phyloP scores from a whole-genome alignment of 2,329 filamentous ascomycete genomes.

The Seiridium cupressi region DNA sequence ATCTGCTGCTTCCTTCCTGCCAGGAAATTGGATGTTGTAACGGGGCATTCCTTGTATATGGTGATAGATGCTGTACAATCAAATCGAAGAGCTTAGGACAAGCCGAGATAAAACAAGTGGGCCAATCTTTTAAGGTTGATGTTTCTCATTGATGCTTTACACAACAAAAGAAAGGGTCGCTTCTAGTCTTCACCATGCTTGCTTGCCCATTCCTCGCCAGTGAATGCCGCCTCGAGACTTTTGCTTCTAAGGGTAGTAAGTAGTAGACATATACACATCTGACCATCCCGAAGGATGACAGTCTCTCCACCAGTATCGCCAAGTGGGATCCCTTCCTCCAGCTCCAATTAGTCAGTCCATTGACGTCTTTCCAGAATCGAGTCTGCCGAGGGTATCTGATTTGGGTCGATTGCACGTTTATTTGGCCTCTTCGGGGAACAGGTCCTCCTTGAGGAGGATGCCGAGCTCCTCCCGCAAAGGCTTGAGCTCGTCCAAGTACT shows the following conservation, averaged over 20 bases:
- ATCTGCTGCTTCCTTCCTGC: too few relatives aligned
- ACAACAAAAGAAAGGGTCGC: slow-evolving; percentile 11
- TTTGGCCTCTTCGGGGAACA: slow-evolving; percentile 71
- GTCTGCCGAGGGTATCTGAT: neutral
- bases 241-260: slow-evolving; percentile 13
- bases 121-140: neutral
- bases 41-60: too few relatives aligned
- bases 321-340: slow-evolving; percentile 2
- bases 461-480: slow-evolving; percentile 90
- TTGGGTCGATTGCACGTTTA: slow-evolving; percentile 14
- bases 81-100: too few relatives aligned
- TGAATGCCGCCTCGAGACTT: slow-evolving; percentile 3
- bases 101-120: neutral
- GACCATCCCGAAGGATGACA: slow-evolving; percentile 5
- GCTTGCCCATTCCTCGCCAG: neutral
- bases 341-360: neutral
- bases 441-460: slow-evolving; percentile 84
- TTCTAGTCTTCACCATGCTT: slow-evolving; percentile 2
- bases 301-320: neutral
- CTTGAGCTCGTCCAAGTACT: slow-evolving; percentile 94
- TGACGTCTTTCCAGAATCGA: slow-evolving; percentile 2
- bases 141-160: slow-evolving; percentile 17
- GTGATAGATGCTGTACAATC: too few relatives aligned
- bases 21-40: too few relatives aligned
- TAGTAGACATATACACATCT: slow-evolving; percentile 16